Evolutionary conservation across 2,329 filamentous ascomycete species (phyloP).

Genomic region (Lecanicillium sp.): DNA sequence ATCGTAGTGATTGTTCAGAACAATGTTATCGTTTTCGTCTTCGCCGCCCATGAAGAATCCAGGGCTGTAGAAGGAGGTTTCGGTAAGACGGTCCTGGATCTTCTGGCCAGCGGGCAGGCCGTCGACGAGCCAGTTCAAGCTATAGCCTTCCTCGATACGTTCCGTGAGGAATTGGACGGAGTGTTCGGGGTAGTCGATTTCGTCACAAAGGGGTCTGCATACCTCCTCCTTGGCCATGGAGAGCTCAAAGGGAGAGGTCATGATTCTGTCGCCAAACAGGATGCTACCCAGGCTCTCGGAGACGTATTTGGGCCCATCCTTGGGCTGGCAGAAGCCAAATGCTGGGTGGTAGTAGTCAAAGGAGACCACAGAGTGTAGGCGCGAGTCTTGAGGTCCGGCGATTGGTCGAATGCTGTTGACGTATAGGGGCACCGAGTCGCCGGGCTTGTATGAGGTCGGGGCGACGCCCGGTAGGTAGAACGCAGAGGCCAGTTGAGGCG

Average conservation of each 20-base stretch:
- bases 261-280: conserved; percentile 92
- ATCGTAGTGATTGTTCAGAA: conserved; percentile 92
- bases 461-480: conserved; percentile 97
- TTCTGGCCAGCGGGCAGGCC: conserved; percentile 85
- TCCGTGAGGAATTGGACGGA: conserved; percentile 75
- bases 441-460: conserved; percentile 80
- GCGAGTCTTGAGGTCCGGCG: conserved; percentile 67
- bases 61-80: conserved; percentile 79
- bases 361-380: conserved; percentile 85
- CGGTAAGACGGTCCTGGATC: conserved; percentile 68
- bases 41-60: conserved; percentile 72
- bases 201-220: conserved; percentile 72
- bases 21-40: conserved; percentile 49
- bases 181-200: conserved; percentile 53
- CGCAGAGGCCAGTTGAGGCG: conserved; percentile 55
- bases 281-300: conserved; percentile 87
- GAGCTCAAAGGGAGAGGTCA: conserved; percentile 89
- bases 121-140: conserved; percentile 93
- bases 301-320: conserved; percentile 69
- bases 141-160: conserved; percentile 79
- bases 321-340: conserved; percentile 83
- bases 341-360: conserved; percentile 91
- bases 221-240: conserved; percentile 81
- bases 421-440: conserved; percentile 75
- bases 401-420: conserved; percentile 92